phyloP scores from a whole-genome alignment of 2,329 filamentous ascomycete genomes.

The Sarocladium oryzae region DNA sequence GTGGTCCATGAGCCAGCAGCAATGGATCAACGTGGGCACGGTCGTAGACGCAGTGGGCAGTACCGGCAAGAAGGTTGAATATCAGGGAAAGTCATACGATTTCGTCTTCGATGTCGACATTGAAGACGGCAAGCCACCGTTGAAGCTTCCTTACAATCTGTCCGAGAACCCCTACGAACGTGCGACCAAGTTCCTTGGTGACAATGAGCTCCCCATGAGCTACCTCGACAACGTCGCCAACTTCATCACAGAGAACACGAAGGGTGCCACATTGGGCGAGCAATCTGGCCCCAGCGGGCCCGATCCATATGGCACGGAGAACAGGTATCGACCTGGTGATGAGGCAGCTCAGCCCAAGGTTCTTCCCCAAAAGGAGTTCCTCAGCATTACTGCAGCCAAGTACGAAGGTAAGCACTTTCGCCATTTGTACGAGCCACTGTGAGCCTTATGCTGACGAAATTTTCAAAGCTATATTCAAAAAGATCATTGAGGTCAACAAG shows the following conservation, averaged over 20 bases:
- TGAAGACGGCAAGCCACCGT: conserved; percentile 83
- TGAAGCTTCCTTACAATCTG: conserved; percentile 92
- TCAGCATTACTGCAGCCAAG: conserved; percentile 71
- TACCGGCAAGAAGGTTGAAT: conserved; percentile 68
- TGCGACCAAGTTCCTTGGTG: conserved; percentile 81
- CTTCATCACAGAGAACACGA: conserved; percentile 85
- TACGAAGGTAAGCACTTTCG: conserved; percentile 39
- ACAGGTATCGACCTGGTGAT: conserved; percentile 71
- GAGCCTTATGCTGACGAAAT: conserved; percentile 11
- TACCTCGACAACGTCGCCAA: conserved; percentile 89
- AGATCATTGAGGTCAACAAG: conserved; percentile 69
- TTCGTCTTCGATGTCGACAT: conserved; percentile 97
- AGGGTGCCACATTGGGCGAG: conserved; percentile 76
- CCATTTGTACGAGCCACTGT: conserved; percentile 10
- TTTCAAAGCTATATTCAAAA: conserved; percentile 63
- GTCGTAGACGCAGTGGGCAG: conserved; percentile 86
- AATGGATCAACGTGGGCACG: conserved; percentile 88
- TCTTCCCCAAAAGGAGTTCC: conserved; percentile 72
- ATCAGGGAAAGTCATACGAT: conserved; percentile 85
- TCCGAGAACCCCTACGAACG: conserved; percentile 89
- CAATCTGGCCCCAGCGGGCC: conserved; percentile 42
- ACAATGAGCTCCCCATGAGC: conserved; percentile 79
- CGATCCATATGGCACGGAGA: conserved; percentile 74
- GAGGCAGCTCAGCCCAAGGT: conserved; percentile 43
- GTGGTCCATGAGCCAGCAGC: conserved; percentile 65